Evolutionary conservation across 2,329 filamentous ascomycete species (phyloP), one percentile per base, ranked within the genome.

Genomic region (Colletotrichum musae): DNA sequence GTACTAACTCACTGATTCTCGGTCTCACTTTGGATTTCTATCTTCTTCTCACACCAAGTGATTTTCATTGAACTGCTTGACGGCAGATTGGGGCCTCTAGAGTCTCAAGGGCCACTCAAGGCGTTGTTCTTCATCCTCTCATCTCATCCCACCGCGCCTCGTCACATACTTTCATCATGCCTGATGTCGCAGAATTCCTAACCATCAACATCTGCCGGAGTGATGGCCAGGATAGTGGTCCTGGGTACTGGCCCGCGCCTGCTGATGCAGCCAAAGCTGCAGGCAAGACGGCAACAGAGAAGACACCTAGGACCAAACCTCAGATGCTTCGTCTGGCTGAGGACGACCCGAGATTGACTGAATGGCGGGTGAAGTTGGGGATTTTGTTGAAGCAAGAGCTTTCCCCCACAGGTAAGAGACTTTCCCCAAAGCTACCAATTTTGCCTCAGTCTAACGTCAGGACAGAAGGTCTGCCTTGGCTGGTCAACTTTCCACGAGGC

Each of bases 321-420:
- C 81, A 83, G 61, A 84, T 84, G 82, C 73, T 79, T 13, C 78
- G 83, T 9, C 69, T 85, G n/a, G 71, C 79, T 3, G 81, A 83
- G 52, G 79, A 83, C 32, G 83, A 85, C 52, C 80, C 82, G 10
- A 77, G 82, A 18, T 83, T 83, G 60, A 74, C 80, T 21, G 83
- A 85, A 58, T 85, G 82, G 82, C 79, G 79, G 54, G 77, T 85
- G 58, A 85, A 85, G 74, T 71, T 84, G 43, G 83, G 83, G 1
- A 83, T 84, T 18, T 74, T 85, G 15, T 72, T 85, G 43, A 85
- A 84, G 72, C 83, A 84, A 69, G 83, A 85, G 62, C 75, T 85
- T 5, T 77, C 81, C 10, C 81, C 80, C 12, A 66, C 62, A 47
- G 67, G 67, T 70, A 18, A 54, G 15, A n/a, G 2, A 18, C 15